A percentile compares a stretch with the other conserved stretches of the same genome.
phyloP scores from a whole-genome alignment of 192 early-diverging fungal species.

The Coemansia sp. region DNA sequence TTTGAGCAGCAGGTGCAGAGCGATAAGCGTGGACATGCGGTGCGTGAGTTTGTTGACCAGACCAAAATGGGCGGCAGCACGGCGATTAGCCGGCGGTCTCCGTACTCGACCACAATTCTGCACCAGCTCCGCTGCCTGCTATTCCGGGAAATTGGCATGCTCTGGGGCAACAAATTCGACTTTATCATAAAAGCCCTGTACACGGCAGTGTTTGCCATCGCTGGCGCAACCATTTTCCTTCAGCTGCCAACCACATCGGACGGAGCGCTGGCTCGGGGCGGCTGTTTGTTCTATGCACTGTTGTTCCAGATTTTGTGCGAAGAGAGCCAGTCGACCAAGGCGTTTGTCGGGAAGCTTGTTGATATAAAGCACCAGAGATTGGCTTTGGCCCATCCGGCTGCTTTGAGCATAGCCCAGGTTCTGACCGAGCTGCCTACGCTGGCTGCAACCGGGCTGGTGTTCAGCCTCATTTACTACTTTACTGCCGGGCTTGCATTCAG shows the following conservation, averaged over 20 bases:
- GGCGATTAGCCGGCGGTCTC: slow-evolving; percentile 53
- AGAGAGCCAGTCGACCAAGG: slow-evolving; percentile 67
- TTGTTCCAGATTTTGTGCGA: slow-evolving; percentile 70
- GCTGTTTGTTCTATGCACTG: slow-evolving; percentile 72
- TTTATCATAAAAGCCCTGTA: slow-evolving; percentile 62
- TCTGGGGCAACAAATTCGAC: slow-evolving; percentile 55
- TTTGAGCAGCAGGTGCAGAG: slow-evolving; percentile 50
- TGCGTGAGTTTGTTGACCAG: slow-evolving; percentile 56
- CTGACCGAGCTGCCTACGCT: slow-evolving; percentile 60
- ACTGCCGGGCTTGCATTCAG: slow-evolving; percentile 60
- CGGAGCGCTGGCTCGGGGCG: slow-evolving; percentile 79
- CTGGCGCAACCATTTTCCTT: slow-evolving; percentile 72
- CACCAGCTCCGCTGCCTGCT: slow-evolving; percentile 62
- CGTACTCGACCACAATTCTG: slow-evolving; percentile 65
- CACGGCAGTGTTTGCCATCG: slow-evolving; percentile 63
- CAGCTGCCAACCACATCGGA: slow-evolving; percentile 55
- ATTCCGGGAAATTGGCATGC: slow-evolving; percentile 64
- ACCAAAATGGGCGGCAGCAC: slow-evolving; percentile 29
- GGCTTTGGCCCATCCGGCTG: slow-evolving; percentile 68
- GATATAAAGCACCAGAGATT: slow-evolving; percentile 77
- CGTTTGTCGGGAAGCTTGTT: slow-evolving; percentile 70
- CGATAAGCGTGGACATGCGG: slow-evolving; percentile 35
- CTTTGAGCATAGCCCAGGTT: slow-evolving; percentile 62
- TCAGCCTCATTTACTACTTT: slow-evolving; percentile 65
- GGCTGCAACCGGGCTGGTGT: slow-evolving; percentile 57